Base-by-base conservation (phyloP, 768 basidiomycete species). In the Paxillus ammoniavirescens region DNA sequence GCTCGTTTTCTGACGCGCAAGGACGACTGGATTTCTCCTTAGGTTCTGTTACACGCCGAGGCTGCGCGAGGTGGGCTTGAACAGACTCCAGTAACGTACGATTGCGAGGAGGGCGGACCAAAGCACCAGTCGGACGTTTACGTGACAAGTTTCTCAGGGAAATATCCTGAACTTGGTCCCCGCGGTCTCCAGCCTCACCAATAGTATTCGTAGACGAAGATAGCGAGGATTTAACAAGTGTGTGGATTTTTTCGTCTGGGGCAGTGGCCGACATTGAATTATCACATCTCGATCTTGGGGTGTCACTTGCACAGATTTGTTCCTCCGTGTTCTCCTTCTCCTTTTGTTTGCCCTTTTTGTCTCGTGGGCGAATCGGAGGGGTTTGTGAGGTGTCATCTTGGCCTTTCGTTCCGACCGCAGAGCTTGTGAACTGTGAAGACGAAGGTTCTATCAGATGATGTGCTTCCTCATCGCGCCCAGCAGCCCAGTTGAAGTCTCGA, bases 61-160 rank as follows among this genome's bases (percentile, higher is more conserved):
- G 52, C 6, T 47, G 52, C 10, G 59, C 57, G 46, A 83, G 75
- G 62, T 82, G 73, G 2, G 77, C 76, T 38, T 76, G 77, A 4
- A 83, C 73, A 13, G 79, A 75, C 50, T 80, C 75, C 41, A 72
- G 67, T 33, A 82, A 70, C 57, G 68, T 77, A 56, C 72, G 74
- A 55, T 73, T 68, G 52, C 76, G 75, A 40, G 68, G 67, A 45
- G 58, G 58, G 38, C 67, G 61, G 13, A 31, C 17, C 18, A 42
- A 9, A 47, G 49, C 26, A 40, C 42, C 50, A 40, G 43, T 47
- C 42, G 33, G 41, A n/a, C 52, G 61, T 38, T 67, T 60, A 62
- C 55, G 65, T 60, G 67, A 57, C 21, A 15, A 18, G 21, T 55
- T 56, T 55, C 59, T 61, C 58, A 57, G 48, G 57, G 62, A 61